Percentiles rank a stretch among this genome's conserved stretches.
Evolutionary conservation across 192 early-diverging fungal genomes (phyloP).

Genomic region (Linnemannia elongata): DNA sequence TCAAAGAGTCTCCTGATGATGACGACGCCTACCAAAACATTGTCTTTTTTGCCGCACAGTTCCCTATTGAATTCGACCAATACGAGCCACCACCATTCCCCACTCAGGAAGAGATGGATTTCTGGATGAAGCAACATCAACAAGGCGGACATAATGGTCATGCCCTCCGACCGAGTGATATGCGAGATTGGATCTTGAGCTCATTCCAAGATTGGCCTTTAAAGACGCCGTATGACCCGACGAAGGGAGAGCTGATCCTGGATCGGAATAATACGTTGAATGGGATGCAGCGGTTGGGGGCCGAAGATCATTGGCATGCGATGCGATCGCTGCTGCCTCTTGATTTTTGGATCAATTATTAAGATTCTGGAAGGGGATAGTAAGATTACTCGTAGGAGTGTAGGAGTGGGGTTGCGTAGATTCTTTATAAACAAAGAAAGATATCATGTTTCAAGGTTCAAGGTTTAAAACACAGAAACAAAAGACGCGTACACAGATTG

Average conservation of each 20-base stretch:
- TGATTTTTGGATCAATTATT: constrained; percentile 84
- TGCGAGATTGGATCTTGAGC: constrained; percentile 63
- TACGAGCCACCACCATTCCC: constrained; percentile 54
- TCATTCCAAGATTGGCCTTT: constrained; percentile 63
- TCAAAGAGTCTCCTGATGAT: constrained; percentile 68
- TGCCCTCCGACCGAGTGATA: constrained; percentile 53
- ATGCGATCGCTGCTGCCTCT: constrained; percentile 77
- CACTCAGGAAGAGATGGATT: constrained; percentile 72
- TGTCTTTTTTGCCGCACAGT: constrained; percentile 51
- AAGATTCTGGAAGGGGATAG: neutral
- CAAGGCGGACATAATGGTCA: constrained; percentile 50
- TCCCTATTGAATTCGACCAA: constrained; percentile 41
- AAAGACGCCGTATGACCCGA: constrained; percentile 39
- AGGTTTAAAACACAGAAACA: neutral
- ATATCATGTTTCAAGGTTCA: neutral
- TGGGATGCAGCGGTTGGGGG: constrained; percentile 67
- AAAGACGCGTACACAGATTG: neutral
- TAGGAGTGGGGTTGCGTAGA: neutral
- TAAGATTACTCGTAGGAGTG: too few relatives aligned
- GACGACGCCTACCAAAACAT: constrained; percentile 73
- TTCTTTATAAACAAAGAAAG: neutral
- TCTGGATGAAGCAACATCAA: constrained; percentile 60
- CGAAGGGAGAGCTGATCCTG: constrained; percentile 66
- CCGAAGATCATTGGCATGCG: constrained; percentile 79
- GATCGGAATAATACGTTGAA: constrained; percentile 75